These are phyloP conservation scores for Linanthus parryae DNA, from an alignment of 148 eudicot genomes.

Conservation along the genomic window DNA sequence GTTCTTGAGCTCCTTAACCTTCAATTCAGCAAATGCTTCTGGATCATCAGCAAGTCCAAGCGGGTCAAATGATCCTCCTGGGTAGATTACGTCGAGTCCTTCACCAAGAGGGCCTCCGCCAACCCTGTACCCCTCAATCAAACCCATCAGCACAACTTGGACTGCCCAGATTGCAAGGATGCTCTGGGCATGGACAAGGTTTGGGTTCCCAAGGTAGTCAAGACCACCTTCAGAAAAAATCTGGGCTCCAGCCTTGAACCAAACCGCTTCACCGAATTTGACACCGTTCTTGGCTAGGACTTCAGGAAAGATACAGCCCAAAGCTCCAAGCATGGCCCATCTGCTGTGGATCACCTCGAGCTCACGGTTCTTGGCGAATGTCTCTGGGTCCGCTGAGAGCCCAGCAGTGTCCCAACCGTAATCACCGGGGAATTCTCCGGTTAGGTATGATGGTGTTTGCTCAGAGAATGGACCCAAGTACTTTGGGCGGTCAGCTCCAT, in stretches of 20 bases:
- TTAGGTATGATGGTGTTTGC: conserved; percentile 31
- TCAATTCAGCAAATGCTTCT: conserved; percentile 26
- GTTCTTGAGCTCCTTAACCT: conserved; percentile 29
- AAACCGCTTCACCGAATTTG: conserved; percentile 22
- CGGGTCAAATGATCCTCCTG: conserved; percentile 20
- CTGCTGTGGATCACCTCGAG: conserved; percentile 19
- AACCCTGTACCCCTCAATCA: conserved; percentile 21
- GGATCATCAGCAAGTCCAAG: conserved; percentile 24
- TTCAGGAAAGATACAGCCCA: conserved; percentile 24
- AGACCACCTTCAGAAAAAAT: conserved; percentile 29
- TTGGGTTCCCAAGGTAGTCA: conserved; percentile 24
- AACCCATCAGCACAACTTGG: conserved; percentile 26
- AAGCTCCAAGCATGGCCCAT: conserved; percentile 24
- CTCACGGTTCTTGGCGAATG: conserved; percentile 25
- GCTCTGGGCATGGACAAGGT: conserved; percentile 27
- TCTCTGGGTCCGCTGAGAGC: conserved; percentile 25
- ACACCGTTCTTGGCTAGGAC: conserved; percentile 26
- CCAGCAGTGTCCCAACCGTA: conserved; percentile 33
- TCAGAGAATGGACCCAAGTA: conserved; percentile 31
- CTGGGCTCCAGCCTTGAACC: conserved; percentile 33
- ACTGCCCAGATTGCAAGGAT: conserved; percentile 25
- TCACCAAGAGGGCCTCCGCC: conserved; percentile 20
- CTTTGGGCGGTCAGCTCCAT: conserved; percentile 27
- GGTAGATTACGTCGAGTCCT: conserved; percentile 22
- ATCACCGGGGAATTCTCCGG: conserved; percentile 30